These are phyloP conservation scores for Candida smagusa DNA, from an alignment of 1,139 yeast species.

Conservation along the genomic window DNA sequence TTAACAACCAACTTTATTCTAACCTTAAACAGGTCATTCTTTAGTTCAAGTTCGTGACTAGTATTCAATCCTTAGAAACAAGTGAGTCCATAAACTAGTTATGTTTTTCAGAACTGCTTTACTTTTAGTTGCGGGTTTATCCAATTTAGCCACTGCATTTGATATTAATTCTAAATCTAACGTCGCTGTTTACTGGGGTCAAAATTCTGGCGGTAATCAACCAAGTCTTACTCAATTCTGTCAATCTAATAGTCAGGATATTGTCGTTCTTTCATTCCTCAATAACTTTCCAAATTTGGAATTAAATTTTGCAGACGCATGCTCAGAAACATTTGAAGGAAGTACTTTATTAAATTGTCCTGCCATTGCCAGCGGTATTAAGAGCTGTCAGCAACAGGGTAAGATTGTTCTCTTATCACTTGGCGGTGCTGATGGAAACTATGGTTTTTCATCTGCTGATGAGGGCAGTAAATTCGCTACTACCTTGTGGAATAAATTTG, in stretches of 20 bases:
- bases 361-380: conserved; percentile 15
- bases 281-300: conserved; percentile 12
- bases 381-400: conserved; percentile 16
- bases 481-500: conserved; percentile 18
- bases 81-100: conserved; percentile 4
- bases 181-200: conserved; percentile 21
- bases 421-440: conserved; percentile 17
- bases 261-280: conserved; percentile 16
- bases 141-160: conserved; percentile 4
- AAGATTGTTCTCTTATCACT: conserved; percentile 17
- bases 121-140: conserved; percentile 3
- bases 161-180: conserved; percentile 3
- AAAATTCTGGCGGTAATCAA: conserved; percentile 15
- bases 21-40: not conserved
- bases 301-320: conserved; percentile 15
- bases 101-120: not conserved
- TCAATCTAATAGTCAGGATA: conserved; percentile 12
- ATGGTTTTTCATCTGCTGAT: conserved; percentile 13
- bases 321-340: conserved; percentile 13
- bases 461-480: conserved; percentile 15
- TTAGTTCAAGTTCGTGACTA: not conserved
- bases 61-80: not conserved
- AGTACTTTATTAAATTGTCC: conserved; percentile 16
- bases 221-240: conserved; percentile 14
- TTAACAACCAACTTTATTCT: not conserved